Percentiles rank a stretch among this genome's conserved stretches.
Evolutionary conservation across 768 basidiomycete species (phyloP).

Genomic region (Suillus occidentalis): DNA sequence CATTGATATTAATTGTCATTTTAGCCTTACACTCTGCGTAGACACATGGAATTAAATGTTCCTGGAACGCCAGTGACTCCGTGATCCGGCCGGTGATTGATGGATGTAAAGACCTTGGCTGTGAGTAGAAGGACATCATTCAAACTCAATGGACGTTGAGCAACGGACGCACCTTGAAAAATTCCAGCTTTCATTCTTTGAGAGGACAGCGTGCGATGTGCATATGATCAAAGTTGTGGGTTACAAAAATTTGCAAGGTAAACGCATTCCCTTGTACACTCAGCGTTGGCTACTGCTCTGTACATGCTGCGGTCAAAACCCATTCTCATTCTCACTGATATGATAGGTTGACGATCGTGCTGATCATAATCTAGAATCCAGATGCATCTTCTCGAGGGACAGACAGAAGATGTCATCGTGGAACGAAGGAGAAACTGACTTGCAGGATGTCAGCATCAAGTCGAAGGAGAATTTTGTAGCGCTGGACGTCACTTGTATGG

Average conservation of each 20-base stretch:
- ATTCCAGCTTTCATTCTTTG: not conserved
- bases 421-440: not conserved
- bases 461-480: not conserved
- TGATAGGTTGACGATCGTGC: not conserved
- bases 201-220: not conserved
- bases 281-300: too few relatives aligned
- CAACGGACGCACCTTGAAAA: too few relatives aligned
- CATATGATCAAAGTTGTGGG: not conserved
- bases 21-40: not conserved
- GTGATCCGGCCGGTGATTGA: not conserved
- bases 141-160: too few relatives aligned
- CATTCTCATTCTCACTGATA: not conserved
- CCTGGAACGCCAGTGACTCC: not conserved
- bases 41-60: not conserved
- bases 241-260: not conserved
- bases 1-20: not conserved
- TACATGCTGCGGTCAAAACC: not conserved
- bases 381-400: too few relatives aligned
- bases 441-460: not conserved
- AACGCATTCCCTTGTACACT: not conserved
- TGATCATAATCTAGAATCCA: too few relatives aligned
- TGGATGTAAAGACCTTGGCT: not conserved
- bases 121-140: not conserved
- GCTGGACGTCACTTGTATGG: not conserved
- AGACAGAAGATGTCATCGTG: too few relatives aligned